Conservation (phyloP, 148 eudicot species). For the Dianthus caryophyllus region DNA sequence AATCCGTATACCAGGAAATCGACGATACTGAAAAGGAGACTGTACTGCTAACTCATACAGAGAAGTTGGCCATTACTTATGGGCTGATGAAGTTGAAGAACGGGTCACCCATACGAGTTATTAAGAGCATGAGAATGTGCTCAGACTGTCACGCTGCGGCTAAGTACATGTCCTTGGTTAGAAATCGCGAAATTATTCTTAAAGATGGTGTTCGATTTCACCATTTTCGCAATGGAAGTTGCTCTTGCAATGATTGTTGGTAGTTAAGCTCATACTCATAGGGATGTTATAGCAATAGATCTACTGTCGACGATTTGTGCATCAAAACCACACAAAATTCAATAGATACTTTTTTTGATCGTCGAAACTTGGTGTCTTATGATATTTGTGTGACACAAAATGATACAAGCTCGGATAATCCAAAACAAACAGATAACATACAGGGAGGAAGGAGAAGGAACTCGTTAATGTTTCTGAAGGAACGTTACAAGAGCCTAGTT, state of each 20-base stretch:
- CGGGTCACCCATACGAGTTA: slow-evolving; percentile 43
- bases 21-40: slow-evolving; percentile 46
- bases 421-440: no score
- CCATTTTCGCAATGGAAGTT: slow-evolving; percentile 54
- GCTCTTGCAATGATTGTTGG: slow-evolving; percentile 69
- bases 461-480: not conserved
- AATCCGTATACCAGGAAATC: slow-evolving; percentile 42
- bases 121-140: slow-evolving; percentile 57
- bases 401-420: no score
- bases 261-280: slow-evolving; percentile 15
- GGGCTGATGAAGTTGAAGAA: slow-evolving; percentile 47
- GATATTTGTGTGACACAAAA: no score
- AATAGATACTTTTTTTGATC: no score
- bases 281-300: no score
- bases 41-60: slow-evolving; percentile 48
- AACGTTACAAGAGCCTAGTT: slow-evolving; percentile 12
- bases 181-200: slow-evolving; percentile 40
- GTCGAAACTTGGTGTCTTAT: no score
- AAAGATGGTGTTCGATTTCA: slow-evolving; percentile 66
- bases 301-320: no score
- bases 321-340: no score
- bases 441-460: no score
- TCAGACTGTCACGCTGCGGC: slow-evolving; percentile 54
- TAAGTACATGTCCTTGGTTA: slow-evolving; percentile 42
- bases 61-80: slow-evolving; percentile 59